phyloP scores from a whole-genome alignment of 1,284 basidiomycete genomes.

The Singerocomus inundabilis region DNA sequence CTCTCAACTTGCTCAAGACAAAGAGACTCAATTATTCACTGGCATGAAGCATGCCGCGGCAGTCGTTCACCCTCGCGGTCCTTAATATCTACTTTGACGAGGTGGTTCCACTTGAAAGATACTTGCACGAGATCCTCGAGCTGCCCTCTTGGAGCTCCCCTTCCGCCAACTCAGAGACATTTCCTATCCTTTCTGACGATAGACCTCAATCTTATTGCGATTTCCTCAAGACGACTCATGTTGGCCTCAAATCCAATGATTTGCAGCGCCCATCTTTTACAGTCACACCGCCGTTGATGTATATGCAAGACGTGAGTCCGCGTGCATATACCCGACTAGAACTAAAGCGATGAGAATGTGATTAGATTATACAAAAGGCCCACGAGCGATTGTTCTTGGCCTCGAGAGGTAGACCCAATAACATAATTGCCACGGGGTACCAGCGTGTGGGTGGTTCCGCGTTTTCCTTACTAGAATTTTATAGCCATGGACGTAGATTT shows the following conservation, averaged over 20 bases:
- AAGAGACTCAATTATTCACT: not conserved
- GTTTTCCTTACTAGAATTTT: not conserved
- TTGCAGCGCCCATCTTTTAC: constrained; percentile 26
- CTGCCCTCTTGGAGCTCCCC: constrained; percentile 1
- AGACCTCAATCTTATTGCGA: constrained; percentile 39
- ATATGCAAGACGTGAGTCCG: constrained; percentile 54
- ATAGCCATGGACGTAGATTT: constrained; percentile 11
- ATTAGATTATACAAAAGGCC: constrained; percentile 58
- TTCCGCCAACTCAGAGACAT: not conserved
- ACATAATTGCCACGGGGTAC: constrained; percentile 69
- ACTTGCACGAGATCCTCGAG: constrained; percentile 40
- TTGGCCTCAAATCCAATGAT: constrained; percentile 36
- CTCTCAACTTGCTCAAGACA: not conserved
- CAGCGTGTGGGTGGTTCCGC: constrained; percentile 42
- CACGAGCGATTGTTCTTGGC: constrained; percentile 51
- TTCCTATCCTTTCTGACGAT: constrained; percentile 22
- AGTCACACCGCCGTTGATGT: constrained; percentile 40
- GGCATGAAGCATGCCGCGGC: not conserved
- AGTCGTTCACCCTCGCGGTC: constrained; percentile 21
- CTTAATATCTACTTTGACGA: constrained; percentile 40
- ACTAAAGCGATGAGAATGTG: not conserved
- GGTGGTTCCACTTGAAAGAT: constrained; percentile 40
- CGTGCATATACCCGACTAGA: not conserved
- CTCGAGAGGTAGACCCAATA: constrained; percentile 40
- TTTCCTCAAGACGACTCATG: constrained; percentile 45